Evolutionary conservation across 2,329 filamentous ascomycete species (phyloP).

Genomic region (Sordariomycetes sp.): DNA sequence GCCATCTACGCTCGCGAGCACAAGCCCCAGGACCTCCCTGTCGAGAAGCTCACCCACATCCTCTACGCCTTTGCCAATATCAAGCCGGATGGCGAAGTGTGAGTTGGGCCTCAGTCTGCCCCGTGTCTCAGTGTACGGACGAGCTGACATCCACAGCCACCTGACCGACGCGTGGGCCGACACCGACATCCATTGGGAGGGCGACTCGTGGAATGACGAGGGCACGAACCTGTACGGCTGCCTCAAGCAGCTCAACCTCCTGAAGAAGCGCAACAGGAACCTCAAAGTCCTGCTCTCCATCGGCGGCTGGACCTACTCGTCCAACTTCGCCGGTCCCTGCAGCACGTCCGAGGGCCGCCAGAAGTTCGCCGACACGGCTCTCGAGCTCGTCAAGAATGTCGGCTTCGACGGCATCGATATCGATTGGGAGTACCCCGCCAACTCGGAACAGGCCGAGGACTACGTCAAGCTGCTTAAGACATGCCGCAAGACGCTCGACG

Average conservation of each 20-base stretch:
- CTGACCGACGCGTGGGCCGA: slow-evolving; percentile 52
- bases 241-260: slow-evolving; percentile 74
- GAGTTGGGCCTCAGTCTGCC: slow-evolving; percentile 9
- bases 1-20: slow-evolving; percentile 81
- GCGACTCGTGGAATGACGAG: slow-evolving; percentile 55
- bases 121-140: neutral
- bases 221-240: slow-evolving; percentile 81
- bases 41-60: slow-evolving; percentile 72
- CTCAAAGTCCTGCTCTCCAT: slow-evolving; percentile 79
- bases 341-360: slow-evolving; percentile 56
- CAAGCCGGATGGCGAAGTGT: slow-evolving; percentile 69
- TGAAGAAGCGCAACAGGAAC: slow-evolving; percentile 70
- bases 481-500: slow-evolving; percentile 43
- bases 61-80: slow-evolving; percentile 89
- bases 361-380: slow-evolving; percentile 60
- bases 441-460: slow-evolving; percentile 37
- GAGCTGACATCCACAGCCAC: slow-evolving; percentile 17
- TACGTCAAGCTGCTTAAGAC: slow-evolving; percentile 45
- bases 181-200: slow-evolving; percentile 60
- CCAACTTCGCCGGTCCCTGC: slow-evolving; percentile 67
- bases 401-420: slow-evolving; percentile 65
- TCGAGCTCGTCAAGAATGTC: slow-evolving; percentile 63
- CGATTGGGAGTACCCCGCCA: slow-evolving; percentile 56
- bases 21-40: slow-evolving; percentile 71
- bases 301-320: slow-evolving; percentile 84